These are phyloP conservation scores for Penicillium capsulatum DNA, from an alignment of 2,329 filamentous ascomycete species.

Conservation along the genomic window DNA sequence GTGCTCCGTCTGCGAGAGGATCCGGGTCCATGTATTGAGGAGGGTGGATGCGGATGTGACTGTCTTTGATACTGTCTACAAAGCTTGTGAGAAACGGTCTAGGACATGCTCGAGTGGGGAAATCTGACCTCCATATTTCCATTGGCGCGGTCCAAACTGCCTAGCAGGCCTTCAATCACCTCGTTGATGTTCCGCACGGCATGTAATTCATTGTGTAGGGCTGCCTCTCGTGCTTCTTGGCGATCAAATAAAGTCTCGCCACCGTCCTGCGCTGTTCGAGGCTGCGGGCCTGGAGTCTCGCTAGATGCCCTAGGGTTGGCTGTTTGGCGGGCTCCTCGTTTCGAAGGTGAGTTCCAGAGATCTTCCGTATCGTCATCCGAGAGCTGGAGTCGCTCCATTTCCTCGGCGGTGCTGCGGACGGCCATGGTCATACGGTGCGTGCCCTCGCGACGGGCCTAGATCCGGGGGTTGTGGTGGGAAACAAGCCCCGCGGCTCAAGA, in stretches of 20 bases:
- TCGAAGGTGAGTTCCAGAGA: conserved; percentile 57
- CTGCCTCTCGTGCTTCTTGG: conserved; percentile 66
- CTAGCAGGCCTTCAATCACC: conserved; percentile 63
- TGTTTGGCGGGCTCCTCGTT: conserved; percentile 31
- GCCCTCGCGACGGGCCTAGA: too few relatives aligned
- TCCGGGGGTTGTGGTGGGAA: too few relatives aligned
- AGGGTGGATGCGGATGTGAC: conserved; percentile 83
- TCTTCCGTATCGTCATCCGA: conserved; percentile 55
- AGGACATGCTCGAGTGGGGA: not conserved
- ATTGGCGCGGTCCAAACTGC: conserved; percentile 46
- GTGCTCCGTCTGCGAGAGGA: conserved; percentile 94
- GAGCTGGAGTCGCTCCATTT: conserved; percentile 50
- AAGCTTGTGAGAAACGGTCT: not conserved
- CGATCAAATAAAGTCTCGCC: conserved; percentile 55
- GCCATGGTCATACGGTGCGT: too few relatives aligned
- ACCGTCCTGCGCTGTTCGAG: conserved; percentile 40
- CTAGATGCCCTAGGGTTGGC: conserved; percentile 35
- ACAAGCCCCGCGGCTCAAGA: too few relatives aligned
- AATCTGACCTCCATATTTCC: conserved; percentile 47
- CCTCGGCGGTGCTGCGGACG: conserved; percentile 40
- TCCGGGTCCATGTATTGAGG: conserved; percentile 91
- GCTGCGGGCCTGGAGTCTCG: conserved; percentile 23
- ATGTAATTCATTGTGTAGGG: conserved; percentile 73
- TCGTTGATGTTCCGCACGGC: conserved; percentile 82
- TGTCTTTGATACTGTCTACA: conserved; percentile 74